A percentile compares a stretch with the other conserved stretches of the same genome.
phyloP scores from a whole-genome alignment of 495 filamentous ascomycete genomes.

The Rhizodiscina lignyota region DNA sequence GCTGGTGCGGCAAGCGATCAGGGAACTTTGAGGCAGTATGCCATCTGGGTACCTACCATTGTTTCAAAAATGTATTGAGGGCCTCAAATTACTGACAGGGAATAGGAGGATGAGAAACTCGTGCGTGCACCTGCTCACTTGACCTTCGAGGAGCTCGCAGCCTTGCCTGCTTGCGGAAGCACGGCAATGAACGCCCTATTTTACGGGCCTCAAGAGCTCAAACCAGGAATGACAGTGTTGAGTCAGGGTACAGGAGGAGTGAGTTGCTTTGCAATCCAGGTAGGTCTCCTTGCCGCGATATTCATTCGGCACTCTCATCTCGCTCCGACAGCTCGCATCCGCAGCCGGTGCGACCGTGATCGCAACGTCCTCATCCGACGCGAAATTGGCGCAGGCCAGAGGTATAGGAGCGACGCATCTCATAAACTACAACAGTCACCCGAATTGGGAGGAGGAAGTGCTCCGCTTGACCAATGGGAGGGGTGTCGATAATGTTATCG shows the following conservation, averaged over 20 bases:
- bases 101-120: too few species aligned
- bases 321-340: conserved; percentile 53
- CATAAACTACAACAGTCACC: conserved; percentile 56
- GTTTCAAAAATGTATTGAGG: too few species aligned
- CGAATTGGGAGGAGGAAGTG: conserved; percentile 64
- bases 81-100: too few species aligned
- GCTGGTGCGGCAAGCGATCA: too few species aligned
- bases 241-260: conserved; percentile 52
- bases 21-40: too few species aligned
- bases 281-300: too few species aligned
- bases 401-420: conserved; percentile 56
- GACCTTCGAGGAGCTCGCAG: too few species aligned
- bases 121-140: too few species aligned
- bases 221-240: conserved; percentile 53
- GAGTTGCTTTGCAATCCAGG: conserved; percentile 2
- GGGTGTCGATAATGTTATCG: conserved; percentile 50
- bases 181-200: conserved; percentile 64
- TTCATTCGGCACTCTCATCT: too few species aligned
- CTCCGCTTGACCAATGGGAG: conserved; percentile 39
- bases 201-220: conserved; percentile 41
- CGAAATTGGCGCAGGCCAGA: conserved; percentile 50
- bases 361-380: conserved; percentile 54
- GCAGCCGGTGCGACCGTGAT: conserved; percentile 69
- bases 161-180: too few species aligned
- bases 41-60: too few species aligned